Percentiles rank a stretch among this genome's conserved stretches.
Conservation (phyloP, 768 basidiomycete genomes). For the Tylopilus sp. region DNA sequence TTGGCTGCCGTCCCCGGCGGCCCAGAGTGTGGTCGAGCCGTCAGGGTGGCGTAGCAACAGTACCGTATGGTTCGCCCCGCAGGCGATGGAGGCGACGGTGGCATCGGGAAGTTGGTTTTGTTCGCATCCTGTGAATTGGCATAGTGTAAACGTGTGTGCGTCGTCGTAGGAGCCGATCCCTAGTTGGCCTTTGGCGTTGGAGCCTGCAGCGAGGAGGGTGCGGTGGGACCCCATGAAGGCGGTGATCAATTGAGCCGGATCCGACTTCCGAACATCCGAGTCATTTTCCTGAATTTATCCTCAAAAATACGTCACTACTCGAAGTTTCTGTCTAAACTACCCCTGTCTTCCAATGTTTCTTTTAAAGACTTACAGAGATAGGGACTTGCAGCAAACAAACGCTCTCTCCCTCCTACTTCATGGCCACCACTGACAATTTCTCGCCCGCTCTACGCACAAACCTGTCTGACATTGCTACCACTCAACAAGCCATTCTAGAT, state of each 20-base stretch:
- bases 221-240: not conserved
- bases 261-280: not conserved
- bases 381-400: no score
- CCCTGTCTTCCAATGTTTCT: no score
- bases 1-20: conserved; percentile 63
- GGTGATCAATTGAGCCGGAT: not conserved
- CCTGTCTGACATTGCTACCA: no score
- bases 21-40: conserved; percentile 55
- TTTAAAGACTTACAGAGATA: no score
- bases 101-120: conserved; percentile 23
- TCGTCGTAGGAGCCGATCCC: conserved; percentile 39
- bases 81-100: conserved; percentile 50
- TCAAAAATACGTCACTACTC: no score
- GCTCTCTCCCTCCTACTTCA: no score
- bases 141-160: conserved; percentile 37
- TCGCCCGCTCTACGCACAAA: no score
- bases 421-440: no score
- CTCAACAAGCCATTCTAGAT: no score
- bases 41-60: conserved; percentile 46
- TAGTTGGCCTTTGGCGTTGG: conserved; percentile 49
- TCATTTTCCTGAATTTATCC: no score
- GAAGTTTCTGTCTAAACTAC: no score
- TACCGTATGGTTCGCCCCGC: conserved; percentile 80
- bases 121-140: conserved; percentile 29
- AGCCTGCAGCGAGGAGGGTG: conserved; percentile 41